Evolutionary conservation across 306 rosid species (phyloP).

Genomic region (Cicer bijugum): DNA sequence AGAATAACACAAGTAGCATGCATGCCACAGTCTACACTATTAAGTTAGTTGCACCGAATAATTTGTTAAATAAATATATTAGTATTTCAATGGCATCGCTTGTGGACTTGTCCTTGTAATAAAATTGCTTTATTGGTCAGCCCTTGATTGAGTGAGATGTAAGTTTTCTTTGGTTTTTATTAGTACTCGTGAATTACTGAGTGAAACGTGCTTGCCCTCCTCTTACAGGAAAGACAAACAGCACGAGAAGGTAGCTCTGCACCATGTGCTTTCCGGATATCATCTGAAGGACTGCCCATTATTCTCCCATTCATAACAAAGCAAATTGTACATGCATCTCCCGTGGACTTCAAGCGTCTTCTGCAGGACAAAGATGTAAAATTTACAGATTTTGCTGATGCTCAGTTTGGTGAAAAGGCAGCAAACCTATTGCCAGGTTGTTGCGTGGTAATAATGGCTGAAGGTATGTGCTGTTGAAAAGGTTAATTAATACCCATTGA

Average conservation of each 20-base stretch:
- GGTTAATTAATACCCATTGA: background rate
- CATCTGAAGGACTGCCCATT: slow-evolving; percentile 94
- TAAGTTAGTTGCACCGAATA: background rate
- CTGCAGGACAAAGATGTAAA: slow-evolving; percentile 74
- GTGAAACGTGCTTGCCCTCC: slow-evolving; percentile 28
- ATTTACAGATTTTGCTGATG: slow-evolving; percentile 81
- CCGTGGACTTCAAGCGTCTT: slow-evolving; percentile 76
- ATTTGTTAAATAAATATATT: background rate
- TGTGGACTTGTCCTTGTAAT: background rate
- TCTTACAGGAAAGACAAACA: slow-evolving; percentile 85
- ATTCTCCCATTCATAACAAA: slow-evolving; percentile 80
- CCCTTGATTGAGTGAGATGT: slow-evolving; percentile 14
- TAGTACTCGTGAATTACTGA: slow-evolving; percentile 29
- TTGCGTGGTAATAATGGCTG: slow-evolving; percentile 72
- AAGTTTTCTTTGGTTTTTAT: background rate
- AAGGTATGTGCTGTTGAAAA: slow-evolving; percentile 57
- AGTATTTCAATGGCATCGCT: background rate
- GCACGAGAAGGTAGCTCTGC: slow-evolving; percentile 80
- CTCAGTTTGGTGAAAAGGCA: slow-evolving; percentile 71
- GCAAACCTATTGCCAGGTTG: slow-evolving; percentile 78
- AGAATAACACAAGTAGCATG: slow-evolving; percentile 1
- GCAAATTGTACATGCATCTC: slow-evolving; percentile 79
- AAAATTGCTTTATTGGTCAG: background rate
- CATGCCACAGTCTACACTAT: slow-evolving; percentile 2
- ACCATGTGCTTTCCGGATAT: slow-evolving; percentile 87